Evolutionary conservation across 2,329 filamentous ascomycete genomes (phyloP).

Genomic region (Fusarium euwallaceae): DNA sequence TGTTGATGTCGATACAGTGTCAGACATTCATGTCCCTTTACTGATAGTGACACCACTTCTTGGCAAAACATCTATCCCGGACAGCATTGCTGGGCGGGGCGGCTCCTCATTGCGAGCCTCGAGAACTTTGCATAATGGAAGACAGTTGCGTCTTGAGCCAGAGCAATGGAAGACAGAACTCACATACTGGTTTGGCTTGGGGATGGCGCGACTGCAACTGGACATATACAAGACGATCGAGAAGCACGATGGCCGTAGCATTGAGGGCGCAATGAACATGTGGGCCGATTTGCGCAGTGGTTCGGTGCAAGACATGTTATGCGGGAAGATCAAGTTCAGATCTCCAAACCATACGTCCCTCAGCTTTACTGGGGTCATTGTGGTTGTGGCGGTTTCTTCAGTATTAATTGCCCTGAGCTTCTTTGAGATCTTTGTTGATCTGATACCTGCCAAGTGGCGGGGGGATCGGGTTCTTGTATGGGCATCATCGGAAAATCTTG

Average conservation of each 20-base stretch:
- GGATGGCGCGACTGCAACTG: background rate
- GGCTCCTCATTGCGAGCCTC: background rate
- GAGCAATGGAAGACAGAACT: slow-evolving; percentile 4
- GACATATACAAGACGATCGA: background rate
- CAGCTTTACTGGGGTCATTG: background rate
- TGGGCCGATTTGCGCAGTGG: background rate
- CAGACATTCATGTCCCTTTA: background rate
- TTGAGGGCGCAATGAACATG: background rate
- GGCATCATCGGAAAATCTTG: background rate
- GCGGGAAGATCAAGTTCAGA: background rate
- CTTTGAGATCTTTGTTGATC: background rate
- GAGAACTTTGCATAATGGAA: background rate
- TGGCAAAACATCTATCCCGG: background rate
- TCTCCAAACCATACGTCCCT: background rate
- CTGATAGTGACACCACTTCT: background rate
- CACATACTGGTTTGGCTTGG: background rate
- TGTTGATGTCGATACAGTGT: background rate
- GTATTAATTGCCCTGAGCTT: background rate
- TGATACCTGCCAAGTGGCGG: background rate
- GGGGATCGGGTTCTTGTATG: background rate
- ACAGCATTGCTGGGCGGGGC: background rate
- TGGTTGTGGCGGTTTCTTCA: background rate
- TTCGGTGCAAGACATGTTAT: background rate
- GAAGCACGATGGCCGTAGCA: background rate
- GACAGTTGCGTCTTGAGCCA: background rate